Percentiles rank a stretch among this genome's conserved stretches.
Evolutionary conservation across 1,139 yeast genomes (phyloP).

Genomic region (Pichia sp.): DNA sequence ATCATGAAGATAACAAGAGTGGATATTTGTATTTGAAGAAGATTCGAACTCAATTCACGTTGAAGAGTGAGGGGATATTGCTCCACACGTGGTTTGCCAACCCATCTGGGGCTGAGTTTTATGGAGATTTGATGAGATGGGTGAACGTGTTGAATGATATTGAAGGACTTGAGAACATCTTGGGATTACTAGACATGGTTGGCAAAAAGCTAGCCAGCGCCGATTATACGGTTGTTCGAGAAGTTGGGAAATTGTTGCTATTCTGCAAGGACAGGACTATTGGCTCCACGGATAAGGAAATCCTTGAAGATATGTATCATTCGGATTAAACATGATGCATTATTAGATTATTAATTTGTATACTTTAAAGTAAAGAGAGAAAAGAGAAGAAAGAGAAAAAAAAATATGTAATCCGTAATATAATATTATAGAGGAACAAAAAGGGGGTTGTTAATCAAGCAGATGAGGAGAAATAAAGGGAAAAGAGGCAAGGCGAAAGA

Average conservation of each 20-base stretch:
- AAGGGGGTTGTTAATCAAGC: neutral
- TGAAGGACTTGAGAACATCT: slow-evolving; percentile 43
- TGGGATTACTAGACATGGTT: slow-evolving; percentile 52
- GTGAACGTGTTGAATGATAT: slow-evolving; percentile 42
- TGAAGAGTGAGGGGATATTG: slow-evolving; percentile 29
- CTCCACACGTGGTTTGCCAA: slow-evolving; percentile 34
- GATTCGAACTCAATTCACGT: slow-evolving; percentile 37
- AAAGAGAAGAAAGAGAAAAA: neutral
- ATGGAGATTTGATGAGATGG: slow-evolving; percentile 39
- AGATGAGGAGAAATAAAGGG: neutral
- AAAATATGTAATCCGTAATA: neutral
- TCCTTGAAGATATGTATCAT: slow-evolving; percentile 50
- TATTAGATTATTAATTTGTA: neutral
- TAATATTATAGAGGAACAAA: neutral
- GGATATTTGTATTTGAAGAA: slow-evolving; percentile 41
- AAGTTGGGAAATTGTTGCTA: slow-evolving; percentile 51
- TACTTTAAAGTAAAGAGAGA: neutral
- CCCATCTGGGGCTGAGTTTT: slow-evolving; percentile 34
- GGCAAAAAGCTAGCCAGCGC: slow-evolving; percentile 43
- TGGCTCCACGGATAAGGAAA: slow-evolving; percentile 42
- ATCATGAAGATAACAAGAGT: slow-evolving; percentile 23
- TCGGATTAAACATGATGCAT: neutral
- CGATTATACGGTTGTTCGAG: slow-evolving; percentile 59
- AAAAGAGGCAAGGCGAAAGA: neutral
- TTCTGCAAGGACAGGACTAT: slow-evolving; percentile 56